Evolutionary conservation across 495 filamentous ascomycete species (phyloP).

Genomic region (Neurospora terricola): DNA sequence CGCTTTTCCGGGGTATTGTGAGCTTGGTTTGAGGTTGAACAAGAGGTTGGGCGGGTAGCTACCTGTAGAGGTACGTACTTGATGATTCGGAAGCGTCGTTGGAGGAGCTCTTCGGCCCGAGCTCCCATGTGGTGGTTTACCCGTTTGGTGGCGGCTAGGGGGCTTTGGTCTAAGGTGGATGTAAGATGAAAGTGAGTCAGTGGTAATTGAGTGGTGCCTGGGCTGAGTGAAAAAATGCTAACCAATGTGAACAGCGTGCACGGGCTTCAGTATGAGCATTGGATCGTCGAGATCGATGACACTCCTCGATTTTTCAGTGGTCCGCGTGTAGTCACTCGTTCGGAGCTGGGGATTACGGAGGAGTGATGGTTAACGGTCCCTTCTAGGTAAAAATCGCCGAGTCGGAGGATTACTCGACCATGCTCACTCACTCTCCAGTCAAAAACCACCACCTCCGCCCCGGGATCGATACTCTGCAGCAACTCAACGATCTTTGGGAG

Average conservation of each 20-base stretch:
- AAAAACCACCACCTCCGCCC: not conserved
- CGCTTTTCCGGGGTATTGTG: not conserved
- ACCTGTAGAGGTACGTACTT: not conserved
- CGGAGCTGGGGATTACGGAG: not conserved
- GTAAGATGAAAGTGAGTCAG: not conserved
- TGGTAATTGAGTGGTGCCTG: not conserved
- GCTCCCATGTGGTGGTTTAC: not conserved
- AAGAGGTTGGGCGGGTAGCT: not conserved
- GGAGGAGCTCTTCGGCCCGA: not conserved
- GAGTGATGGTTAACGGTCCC: not conserved
- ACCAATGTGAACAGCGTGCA: slow-evolving; percentile 3
- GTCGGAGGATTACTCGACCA: not conserved
- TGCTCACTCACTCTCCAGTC: slow-evolving; percentile 1
- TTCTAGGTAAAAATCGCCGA: not conserved
- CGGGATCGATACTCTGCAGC: not conserved
- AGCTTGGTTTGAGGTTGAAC: not conserved
- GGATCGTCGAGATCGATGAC: slow-evolving; percentile 3
- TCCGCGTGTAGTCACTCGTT: not conserved
- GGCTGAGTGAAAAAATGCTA: not conserved
- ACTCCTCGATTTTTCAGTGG: not conserved
- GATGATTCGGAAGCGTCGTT: slow-evolving; percentile 2
- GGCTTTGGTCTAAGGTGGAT: slow-evolving; percentile 1
- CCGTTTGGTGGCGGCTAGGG: not conserved
- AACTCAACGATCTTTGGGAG: not conserved
- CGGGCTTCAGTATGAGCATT: not conserved